These are phyloP conservation scores for Capsicum pubescens DNA, from an alignment of 257 asterid species.

Conservation along the genomic window DNA sequence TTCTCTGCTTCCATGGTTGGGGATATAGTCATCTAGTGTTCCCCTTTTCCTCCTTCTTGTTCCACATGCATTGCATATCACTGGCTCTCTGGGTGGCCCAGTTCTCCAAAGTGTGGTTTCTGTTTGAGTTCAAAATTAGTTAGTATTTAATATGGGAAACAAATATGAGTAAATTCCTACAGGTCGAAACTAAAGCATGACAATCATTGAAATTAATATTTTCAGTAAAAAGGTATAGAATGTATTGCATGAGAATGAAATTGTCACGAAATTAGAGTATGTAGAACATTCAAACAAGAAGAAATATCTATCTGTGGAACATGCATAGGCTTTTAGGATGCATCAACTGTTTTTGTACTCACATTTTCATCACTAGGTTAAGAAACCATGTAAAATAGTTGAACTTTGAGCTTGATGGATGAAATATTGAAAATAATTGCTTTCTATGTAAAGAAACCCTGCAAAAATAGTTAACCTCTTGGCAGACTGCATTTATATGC, in stretches of 20 bases:
- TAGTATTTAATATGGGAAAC: neutral
- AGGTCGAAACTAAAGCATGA: neutral
- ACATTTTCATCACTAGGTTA: neutral
- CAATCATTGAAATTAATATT: constrained; percentile 1
- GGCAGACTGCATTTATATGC: constrained; percentile 4
- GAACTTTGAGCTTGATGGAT: neutral
- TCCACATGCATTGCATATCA: constrained; percentile 48
- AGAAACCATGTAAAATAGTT: constrained; percentile 16
- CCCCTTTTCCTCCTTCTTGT: constrained; percentile 38
- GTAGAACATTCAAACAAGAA: neutral
- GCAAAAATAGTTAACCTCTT: constrained; percentile 1
- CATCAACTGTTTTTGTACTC: constrained; percentile 1
- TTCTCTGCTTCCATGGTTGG: constrained; percentile 22
- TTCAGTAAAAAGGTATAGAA: neutral
- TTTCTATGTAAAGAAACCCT: neutral
- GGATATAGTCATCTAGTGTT: constrained; percentile 32
- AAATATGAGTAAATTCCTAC: constrained; percentile 10
- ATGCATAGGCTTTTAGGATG: constrained; percentile 2
- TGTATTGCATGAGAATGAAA: neutral
- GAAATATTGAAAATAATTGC: neutral
- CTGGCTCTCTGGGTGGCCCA: constrained; percentile 42
- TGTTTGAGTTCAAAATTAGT: neutral
- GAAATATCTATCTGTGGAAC: neutral
- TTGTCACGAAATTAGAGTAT: neutral
- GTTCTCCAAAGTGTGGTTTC: constrained; percentile 40